A percentile compares a stretch with the other conserved stretches of the same genome.
These are phyloP conservation scores for Leccinum ochraceum DNA, from an alignment of 768 basidiomycete species.

Conservation along the genomic window DNA sequence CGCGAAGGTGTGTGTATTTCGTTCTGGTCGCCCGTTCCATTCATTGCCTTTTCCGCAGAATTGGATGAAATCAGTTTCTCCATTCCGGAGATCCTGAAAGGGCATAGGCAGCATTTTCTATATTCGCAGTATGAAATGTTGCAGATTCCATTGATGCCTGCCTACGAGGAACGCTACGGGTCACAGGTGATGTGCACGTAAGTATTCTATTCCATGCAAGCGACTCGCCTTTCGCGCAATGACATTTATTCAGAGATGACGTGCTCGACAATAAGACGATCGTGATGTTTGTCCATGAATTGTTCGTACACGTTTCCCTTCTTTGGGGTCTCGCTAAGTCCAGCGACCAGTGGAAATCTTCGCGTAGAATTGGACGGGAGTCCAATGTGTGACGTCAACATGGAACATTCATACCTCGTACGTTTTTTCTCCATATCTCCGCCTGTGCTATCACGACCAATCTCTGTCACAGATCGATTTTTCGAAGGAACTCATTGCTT, in stretches of 20 bases:
- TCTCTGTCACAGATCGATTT: conserved; percentile 74
- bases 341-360: conserved; percentile 72
- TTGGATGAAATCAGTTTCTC: conserved; percentile 62
- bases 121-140: conserved; percentile 77
- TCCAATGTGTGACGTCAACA: conserved; percentile 65
- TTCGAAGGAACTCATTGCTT: conserved; percentile 75
- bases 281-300: conserved; percentile 91
- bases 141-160: conserved; percentile 74
- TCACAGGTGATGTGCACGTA: conserved; percentile 91
- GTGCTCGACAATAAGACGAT: conserved; percentile 76
- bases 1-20: conserved; percentile 57
- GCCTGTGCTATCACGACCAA: neutral
- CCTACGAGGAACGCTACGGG: conserved; percentile 71
- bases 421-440: conserved; percentile 10
- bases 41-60: conserved; percentile 39
- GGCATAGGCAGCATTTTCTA: conserved; percentile 83
- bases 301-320: conserved; percentile 53
- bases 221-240: conserved; percentile 3
- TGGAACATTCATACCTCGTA: conserved; percentile 87
- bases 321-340: conserved; percentile 1
- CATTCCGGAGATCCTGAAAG: conserved; percentile 84
- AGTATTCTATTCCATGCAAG: conserved; percentile 30
- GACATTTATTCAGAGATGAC: conserved; percentile 53
- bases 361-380: conserved; percentile 80
- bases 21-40: neutral